Conservation (phyloP, 2,329 filamentous ascomycete genomes). For the Seiridium cupressi region DNA sequence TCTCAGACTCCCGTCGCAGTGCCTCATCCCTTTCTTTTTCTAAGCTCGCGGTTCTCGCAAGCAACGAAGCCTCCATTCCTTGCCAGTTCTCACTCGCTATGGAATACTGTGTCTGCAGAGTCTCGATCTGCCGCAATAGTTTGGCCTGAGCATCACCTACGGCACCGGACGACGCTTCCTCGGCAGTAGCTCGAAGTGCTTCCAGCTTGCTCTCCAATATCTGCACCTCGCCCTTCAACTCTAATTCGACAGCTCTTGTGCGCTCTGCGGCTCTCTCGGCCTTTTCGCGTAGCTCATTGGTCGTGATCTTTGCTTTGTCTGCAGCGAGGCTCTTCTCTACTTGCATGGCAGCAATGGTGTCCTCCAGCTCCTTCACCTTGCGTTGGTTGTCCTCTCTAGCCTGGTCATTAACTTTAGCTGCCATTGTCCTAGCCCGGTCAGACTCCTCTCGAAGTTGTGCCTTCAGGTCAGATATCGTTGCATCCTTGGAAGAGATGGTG, state of each 20-base stretch:
- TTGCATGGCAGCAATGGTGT: constrained; percentile 61
- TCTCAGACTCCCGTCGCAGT: constrained; percentile 76
- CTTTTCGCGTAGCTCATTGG: constrained; percentile 71
- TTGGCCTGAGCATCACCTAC: constrained; percentile 85
- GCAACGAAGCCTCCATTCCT: constrained; percentile 83
- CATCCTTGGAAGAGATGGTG: constrained; percentile 62
- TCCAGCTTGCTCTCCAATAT: constrained; percentile 88
- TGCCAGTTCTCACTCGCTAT: constrained; percentile 98
- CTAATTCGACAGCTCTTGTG: constrained; percentile 65
- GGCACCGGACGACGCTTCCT: constrained; percentile 83
- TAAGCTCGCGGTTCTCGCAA: constrained; percentile 71
- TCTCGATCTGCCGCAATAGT: constrained; percentile 89
- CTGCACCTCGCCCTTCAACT: constrained; percentile 75
- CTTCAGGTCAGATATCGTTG: constrained; percentile 66
- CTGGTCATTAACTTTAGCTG: constrained; percentile 65
- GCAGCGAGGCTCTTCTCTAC: constrained; percentile 75
- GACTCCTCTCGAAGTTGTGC: constrained; percentile 67
- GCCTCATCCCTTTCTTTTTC: constrained; percentile 93
- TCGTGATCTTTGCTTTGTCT: constrained; percentile 64
- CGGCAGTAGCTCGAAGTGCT: constrained; percentile 76
- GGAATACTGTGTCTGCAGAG: constrained; percentile 90
- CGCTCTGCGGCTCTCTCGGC: constrained; percentile 71
- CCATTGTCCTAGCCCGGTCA: constrained; percentile 64
- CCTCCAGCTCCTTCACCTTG: constrained; percentile 51
- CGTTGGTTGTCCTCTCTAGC: constrained; percentile 64